These are phyloP conservation scores for Pinguiococcus pyrenoidosus DNA, from an alignment of 108 stramenopile species.

Conservation along the genomic window DNA sequence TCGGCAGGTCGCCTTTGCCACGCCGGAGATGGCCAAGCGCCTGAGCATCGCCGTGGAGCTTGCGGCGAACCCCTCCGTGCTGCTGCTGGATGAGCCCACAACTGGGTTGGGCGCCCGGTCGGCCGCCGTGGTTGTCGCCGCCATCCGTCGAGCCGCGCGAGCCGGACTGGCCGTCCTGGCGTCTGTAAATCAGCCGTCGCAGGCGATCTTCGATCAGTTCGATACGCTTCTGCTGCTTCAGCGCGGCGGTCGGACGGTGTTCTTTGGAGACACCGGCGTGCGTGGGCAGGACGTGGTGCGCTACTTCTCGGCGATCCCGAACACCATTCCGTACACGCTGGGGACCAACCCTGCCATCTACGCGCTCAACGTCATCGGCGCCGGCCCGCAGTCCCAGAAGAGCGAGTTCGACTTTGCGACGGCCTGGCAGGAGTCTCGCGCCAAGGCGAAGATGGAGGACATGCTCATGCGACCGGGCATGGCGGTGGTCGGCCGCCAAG, in stretches of 20 bases:
- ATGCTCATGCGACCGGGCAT: too few species aligned
- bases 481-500: too few species aligned
- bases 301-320: conserved; percentile 29
- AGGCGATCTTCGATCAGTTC: conserved; percentile 56
- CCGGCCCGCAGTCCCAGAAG: conserved; percentile 21
- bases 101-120: conserved; percentile 37
- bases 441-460: too few species aligned
- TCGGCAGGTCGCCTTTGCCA: conserved; percentile 71
- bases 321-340: conserved; percentile 21
- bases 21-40: conserved; percentile 41
- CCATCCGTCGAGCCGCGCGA: too few species aligned
- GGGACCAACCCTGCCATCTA: conserved; percentile 66
- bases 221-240: conserved; percentile 55
- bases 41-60: conserved; percentile 35
- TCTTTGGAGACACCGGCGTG: conserved; percentile 32
- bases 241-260: conserved; percentile 31
- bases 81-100: conserved; percentile 45
- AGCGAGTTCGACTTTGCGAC: too few species aligned
- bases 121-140: too few species aligned
- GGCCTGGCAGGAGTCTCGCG: too few species aligned
- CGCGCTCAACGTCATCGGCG: conserved; percentile 60
- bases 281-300: conserved; percentile 7
- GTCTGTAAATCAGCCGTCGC: conserved; percentile 63
- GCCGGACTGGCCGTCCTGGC: too few species aligned
- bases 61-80: conserved; percentile 28